Evolutionary conservation across 768 basidiomycete genomes (phyloP).

Genomic region (Rhodosporidiobolus sp.): DNA sequence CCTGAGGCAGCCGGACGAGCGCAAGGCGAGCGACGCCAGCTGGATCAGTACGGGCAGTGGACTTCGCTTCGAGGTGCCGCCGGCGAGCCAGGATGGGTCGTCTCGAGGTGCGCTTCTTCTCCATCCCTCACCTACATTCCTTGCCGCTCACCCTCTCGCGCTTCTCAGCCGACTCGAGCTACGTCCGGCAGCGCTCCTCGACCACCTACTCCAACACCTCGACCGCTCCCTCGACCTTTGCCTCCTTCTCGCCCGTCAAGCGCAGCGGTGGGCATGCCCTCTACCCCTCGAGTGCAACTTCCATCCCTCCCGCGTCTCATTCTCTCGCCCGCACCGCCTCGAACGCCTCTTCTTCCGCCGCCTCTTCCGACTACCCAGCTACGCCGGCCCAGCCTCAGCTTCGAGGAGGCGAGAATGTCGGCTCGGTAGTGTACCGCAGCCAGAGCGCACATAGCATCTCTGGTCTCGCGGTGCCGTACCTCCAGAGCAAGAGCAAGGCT

Average conservation of each 20-base stretch:
- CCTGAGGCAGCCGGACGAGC: background rate
- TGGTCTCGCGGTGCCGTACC: too few relatives aligned
- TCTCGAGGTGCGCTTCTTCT: background rate
- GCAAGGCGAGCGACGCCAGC: slow-evolving; percentile 1
- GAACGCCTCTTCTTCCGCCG: background rate
- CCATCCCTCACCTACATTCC: background rate
- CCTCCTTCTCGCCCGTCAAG: background rate
- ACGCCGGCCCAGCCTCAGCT: slow-evolving; percentile 5
- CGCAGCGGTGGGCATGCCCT: background rate
- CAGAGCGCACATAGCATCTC: background rate
- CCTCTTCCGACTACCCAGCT: slow-evolving; percentile 7
- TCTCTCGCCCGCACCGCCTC: slow-evolving; percentile 5
- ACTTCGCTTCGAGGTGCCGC: background rate
- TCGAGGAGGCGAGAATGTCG: background rate
- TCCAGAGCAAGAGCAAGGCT: slow-evolving; percentile 1
- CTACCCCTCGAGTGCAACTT: background rate
- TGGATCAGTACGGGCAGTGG: background rate
- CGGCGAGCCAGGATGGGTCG: background rate
- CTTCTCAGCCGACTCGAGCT: background rate
- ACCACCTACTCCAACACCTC: background rate
- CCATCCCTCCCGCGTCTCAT: background rate
- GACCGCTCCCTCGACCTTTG: background rate
- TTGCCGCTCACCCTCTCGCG: too few relatives aligned
- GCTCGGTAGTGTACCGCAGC: slow-evolving; percentile 7
- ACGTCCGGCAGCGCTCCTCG: background rate